Evolutionary conservation across 2,329 filamentous ascomycete genomes (phyloP).

Genomic region (Apiospora saccharicola): DNA sequence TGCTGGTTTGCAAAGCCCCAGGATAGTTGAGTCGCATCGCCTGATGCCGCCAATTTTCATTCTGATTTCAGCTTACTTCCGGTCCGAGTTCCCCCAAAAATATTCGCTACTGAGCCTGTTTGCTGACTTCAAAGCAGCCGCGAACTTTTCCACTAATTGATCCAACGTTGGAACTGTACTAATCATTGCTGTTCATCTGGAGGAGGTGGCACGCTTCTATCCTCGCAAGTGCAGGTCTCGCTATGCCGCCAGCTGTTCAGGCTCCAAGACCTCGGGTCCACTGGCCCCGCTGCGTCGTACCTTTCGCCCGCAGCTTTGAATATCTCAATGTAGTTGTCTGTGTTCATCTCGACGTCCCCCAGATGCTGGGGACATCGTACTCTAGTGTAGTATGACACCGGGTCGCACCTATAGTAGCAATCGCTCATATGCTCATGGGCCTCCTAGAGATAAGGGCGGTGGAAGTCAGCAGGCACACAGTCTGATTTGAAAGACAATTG

Average conservation of each 20-base stretch:
- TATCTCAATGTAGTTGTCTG: not conserved
- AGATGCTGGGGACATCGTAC: not conserved
- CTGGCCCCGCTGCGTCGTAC: too few relatives aligned
- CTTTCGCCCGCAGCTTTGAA: not conserved
- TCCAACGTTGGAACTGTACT: too few relatives aligned
- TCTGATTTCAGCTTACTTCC: too few relatives aligned
- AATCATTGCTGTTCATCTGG: too few relatives aligned
- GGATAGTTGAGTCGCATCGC: too few relatives aligned
- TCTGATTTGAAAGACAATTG: too few relatives aligned
- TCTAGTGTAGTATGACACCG: not conserved
- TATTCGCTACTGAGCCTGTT: too few relatives aligned
- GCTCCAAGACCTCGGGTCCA: not conserved
- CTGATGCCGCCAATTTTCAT: too few relatives aligned
- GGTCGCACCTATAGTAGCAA: not conserved
- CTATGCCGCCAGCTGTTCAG: not conserved
- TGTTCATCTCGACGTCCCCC: not conserved
- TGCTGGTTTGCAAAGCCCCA: too few relatives aligned
- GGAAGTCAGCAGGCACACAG: not conserved
- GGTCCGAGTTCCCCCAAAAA: too few relatives aligned
- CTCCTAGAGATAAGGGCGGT: not conserved
- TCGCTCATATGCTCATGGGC: not conserved
- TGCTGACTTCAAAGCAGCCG: too few relatives aligned
- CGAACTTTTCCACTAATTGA: too few relatives aligned
- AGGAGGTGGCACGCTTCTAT: not conserved
- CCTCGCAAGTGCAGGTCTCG: conserved; percentile 1